A percentile compares a stretch with the other conserved stretches of the same genome.
These are phyloP conservation scores for Trametes elegans DNA, from an alignment of 768 basidiomycete genomes.

Conservation along the genomic window DNA sequence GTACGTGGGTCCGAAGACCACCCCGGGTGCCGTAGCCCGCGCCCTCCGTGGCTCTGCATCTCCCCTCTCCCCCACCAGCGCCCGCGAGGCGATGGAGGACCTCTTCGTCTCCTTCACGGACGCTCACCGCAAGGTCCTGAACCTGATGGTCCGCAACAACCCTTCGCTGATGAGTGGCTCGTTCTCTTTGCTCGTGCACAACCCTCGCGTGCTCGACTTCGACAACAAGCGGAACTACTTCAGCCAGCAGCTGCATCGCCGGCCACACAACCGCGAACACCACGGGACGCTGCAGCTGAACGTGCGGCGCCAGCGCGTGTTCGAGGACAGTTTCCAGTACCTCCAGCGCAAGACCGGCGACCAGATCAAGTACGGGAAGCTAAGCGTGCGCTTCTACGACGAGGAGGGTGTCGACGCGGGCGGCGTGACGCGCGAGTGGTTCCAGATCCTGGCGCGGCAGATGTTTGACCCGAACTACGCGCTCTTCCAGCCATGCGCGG, in stretches of 20 bases:
- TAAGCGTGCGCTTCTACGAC: constrained; percentile 93
- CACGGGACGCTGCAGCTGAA: constrained; percentile 83
- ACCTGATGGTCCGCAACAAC: constrained; percentile 97
- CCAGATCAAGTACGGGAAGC: constrained; percentile 96
- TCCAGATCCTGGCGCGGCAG: constrained; percentile 94
- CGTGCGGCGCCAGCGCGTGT: constrained; percentile 86
- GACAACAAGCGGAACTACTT: constrained; percentile 99
- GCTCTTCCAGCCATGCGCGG: constrained; percentile 96
- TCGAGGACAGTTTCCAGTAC: constrained; percentile 95
- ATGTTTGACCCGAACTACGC: constrained; percentile 99
- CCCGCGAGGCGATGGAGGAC: constrained; percentile 81
- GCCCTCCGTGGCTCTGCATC: constrained; percentile 63
- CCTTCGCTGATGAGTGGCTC: constrained; percentile 98
- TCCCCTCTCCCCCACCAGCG: constrained; percentile 62
- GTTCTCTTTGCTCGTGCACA: constrained; percentile 93
- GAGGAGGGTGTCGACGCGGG: constrained; percentile 99
- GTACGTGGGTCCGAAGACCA: constrained; percentile 72
- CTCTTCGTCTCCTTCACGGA: constrained; percentile 94
- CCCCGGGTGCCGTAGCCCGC: constrained; percentile 44
- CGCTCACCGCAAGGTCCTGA: constrained; percentile 88
- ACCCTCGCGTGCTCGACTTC: constrained; percentile 95
- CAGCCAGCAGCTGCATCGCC: constrained; percentile 85
- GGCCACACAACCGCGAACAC: constrained; percentile 77
- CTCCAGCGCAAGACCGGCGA: constrained; percentile 89
- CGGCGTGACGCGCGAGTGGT: constrained; percentile 98